Base-by-base conservation (phyloP, 306 rosid species). In the Astragalus glycyphyllos region DNA sequence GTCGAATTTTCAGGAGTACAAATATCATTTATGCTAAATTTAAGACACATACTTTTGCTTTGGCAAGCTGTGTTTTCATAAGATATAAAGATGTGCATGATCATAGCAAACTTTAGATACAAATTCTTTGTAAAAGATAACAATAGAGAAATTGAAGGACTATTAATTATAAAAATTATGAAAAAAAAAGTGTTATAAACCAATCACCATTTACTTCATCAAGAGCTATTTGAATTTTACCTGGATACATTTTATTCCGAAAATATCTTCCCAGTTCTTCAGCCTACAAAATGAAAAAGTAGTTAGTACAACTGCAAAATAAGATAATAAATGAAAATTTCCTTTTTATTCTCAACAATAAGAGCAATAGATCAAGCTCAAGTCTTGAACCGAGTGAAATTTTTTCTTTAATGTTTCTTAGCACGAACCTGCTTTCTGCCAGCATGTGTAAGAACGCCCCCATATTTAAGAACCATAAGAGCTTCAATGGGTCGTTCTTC, bases 251-350 rank as follows among this genome's bases (percentile, higher is more conserved):
- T 72, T 94, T 89, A 77, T 94, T 87, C 20, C 97, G 88, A 74
- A 94, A 94, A 81, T 84, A 94, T 89, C 99, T 89, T 68, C 99
- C 99, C 72, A 94, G 88, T 69, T 94, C 99, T 86, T 94, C 99
- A 64, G 99, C 99, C 99, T 94, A 83, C 55, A 81, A 78, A 58
- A 63, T 42, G 54, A 77, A 65, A 55, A 17, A 58, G 58, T 48
- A 80, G 76, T 29, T 53, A 17, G 58, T 12, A 46, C 14, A 47
- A 53, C 14, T n/a, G 40, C 44, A 53, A 62, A 62, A 34, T 60
- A 57, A 23, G 31, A 68, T 62, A 54, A 76, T 72, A 59, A 11
- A 57, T 53, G 69, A 51, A 41, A 42, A 10, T 47, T 65, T 41
- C 41, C 31, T 49, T 7, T 62, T 68, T 59, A 70, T 58, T 68